phyloP scores from a whole-genome alignment of 208 protist species.

The Wallacemonas sp. region DNA sequence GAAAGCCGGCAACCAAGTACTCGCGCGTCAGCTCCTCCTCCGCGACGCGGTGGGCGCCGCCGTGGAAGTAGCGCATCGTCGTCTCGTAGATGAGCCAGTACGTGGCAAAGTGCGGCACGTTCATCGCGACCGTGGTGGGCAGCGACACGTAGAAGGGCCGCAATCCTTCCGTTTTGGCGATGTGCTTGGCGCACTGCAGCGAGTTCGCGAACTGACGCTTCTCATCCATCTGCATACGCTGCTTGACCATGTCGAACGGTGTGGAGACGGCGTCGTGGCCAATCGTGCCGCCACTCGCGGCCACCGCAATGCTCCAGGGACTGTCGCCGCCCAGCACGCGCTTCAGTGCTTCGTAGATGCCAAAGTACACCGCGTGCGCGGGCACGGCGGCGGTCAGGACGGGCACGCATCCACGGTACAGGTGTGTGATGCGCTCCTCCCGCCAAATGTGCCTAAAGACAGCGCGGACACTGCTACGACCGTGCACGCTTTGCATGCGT shows the following conservation, averaged over 20 bases:
- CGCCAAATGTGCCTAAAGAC: constrained; percentile 31
- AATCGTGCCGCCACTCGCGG: constrained; percentile 70
- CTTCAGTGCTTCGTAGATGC: constrained; percentile 90
- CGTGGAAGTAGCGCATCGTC: constrained; percentile 37
- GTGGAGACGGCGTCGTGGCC: constrained; percentile 92
- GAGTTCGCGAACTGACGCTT: constrained; percentile 50
- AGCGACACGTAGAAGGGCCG: constrained; percentile 82
- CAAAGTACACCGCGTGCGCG: constrained; percentile 93
- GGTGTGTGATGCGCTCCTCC: constrained; percentile 59
- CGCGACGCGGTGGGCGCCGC: constrained; percentile 41
- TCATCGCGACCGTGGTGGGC: constrained; percentile 93
- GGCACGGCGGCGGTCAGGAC: constrained; percentile 88
- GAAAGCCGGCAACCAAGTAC: constrained; percentile 75
- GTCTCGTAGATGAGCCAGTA: constrained; percentile 94
- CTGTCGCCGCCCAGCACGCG: constrained; percentile 55
- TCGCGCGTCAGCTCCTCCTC: constrained; percentile 53
- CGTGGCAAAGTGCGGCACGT: constrained; percentile 90
- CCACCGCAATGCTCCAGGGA: constrained; percentile 42
- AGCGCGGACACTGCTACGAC: constrained; percentile 23
- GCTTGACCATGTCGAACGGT: constrained; percentile 95
- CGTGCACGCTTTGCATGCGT: constrained; percentile 66
- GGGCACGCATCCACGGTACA: constrained; percentile 85
- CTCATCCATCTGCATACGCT: constrained; percentile 92
- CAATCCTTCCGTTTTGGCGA: constrained; percentile 64
- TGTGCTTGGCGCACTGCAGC: constrained; percentile 40